phyloP scores from a whole-genome alignment of 1,139 yeast species.

The Yamadazyma epiphylla region DNA sequence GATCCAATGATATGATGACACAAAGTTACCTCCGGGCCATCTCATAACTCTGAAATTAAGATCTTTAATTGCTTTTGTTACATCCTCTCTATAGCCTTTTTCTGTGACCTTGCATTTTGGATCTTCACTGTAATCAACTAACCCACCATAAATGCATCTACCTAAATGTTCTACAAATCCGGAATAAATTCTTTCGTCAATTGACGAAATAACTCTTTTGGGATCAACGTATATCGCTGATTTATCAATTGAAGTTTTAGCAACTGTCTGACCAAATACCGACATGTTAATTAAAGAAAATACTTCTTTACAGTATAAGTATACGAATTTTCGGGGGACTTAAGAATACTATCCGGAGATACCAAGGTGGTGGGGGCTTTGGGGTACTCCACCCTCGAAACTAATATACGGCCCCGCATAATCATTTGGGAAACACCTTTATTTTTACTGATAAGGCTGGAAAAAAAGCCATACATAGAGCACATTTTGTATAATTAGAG shows the following conservation, averaged over 20 bases:
- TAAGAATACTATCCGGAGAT: too few relatives aligned
- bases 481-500: too few relatives aligned
- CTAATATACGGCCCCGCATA: too few relatives aligned
- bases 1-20: constrained; percentile 27
- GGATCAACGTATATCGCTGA: constrained; percentile 10
- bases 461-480: too few relatives aligned
- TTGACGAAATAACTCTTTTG: constrained; percentile 9
- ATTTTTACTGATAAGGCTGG: too few relatives aligned
- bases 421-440: too few relatives aligned
- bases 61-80: constrained; percentile 21
- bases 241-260: constrained; percentile 3
- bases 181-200: constrained; percentile 23
- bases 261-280: constrained; percentile 10
- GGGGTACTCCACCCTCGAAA: too few relatives aligned
- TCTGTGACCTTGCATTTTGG: constrained; percentile 16
- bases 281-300: too few relatives aligned
- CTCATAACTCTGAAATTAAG: constrained; percentile 27
- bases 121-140: constrained; percentile 20
- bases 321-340: too few relatives aligned
- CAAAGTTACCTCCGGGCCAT: constrained; percentile 34
- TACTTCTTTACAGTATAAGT: too few relatives aligned
- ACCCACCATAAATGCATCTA: constrained; percentile 30
- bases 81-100: constrained; percentile 24
- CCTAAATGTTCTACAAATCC: constrained; percentile 32
- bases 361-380: too few relatives aligned